Base-by-base conservation (phyloP, 2,329 filamentous ascomycete genomes). In the Pyricularia sp. region DNA sequence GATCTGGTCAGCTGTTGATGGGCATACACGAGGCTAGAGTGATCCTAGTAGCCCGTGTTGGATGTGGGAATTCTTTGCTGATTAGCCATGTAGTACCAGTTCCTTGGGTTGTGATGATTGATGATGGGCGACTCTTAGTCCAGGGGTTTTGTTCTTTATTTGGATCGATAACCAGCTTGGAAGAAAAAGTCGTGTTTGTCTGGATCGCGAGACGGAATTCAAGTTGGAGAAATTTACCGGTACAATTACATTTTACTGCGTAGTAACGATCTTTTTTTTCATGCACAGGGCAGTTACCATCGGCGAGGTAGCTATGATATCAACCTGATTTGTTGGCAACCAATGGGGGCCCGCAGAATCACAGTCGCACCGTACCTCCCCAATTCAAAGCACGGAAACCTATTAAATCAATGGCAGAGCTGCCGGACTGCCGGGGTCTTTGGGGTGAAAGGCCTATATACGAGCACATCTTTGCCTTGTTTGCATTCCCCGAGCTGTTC, bases 291-390 rank as follows among this genome's bases (percentile, higher is more conserved):
- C 42, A 61, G 58, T 23, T 61, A 28, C 26, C 23, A n/a, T 25
- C 58, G 23, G 11, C 26, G 63, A n/a, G 17, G 63, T 36, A 65
- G 17, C 26, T 65, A 65, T 65, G 63, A 65, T 65, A 65, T 65
- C 63, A 65, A 65, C 63, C 10, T 65, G 63, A n/a, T 65, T 65
- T 65, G 58, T 26, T 61, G 58, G 58, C 25, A 61, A 26, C 58
- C 58, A 61, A 61, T 61, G 10, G 10, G 58, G 11, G 25, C 7
- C n/a, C n/a, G 14, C n/a, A 61, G 58, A 11, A 25, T 12, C 58
- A n/a, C 12, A 26, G 58, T 50, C 42, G 42, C 10, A 50, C 42
- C 42, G 2, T 50, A 50, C 20, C 20, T 50, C 20, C 42, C 42
- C 17, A n/a, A n/a, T 20, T 50, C 6, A 11, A 50, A 50, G 33